Conservation (phyloP, 2,329 filamentous ascomycete genomes). For the Emergomyces pasteurianus region DNA sequence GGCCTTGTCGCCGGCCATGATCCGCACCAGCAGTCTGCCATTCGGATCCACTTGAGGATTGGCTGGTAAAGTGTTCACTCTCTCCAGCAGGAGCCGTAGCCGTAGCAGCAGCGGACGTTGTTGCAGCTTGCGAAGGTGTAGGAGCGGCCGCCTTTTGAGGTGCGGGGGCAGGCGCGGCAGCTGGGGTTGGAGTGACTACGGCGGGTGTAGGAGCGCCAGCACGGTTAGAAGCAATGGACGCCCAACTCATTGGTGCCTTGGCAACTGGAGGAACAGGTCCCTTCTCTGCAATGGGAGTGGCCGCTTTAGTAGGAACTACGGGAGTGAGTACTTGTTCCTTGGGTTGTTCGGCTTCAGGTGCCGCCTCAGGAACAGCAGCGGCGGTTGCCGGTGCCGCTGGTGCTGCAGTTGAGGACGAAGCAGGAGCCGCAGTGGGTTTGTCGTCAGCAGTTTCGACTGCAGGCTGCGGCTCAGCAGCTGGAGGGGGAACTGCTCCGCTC, state of each 20-base stretch:
- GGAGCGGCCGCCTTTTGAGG: conserved; percentile 24
- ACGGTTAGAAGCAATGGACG: conserved; percentile 44
- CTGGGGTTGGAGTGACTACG: conserved; percentile 19
- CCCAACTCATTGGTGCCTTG: conserved; percentile 53
- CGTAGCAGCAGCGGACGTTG: conserved; percentile 24
- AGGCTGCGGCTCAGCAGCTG: conserved; percentile 16
- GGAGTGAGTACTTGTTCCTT: conserved; percentile 50
- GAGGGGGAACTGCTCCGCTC: conserved; percentile 25
- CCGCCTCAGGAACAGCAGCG: conserved; percentile 19
- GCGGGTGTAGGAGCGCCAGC: conserved; percentile 26
- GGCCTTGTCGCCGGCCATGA: conserved; percentile 73
- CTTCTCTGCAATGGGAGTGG: conserved; percentile 41
- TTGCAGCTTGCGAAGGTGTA: conserved; percentile 20
- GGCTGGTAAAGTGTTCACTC: conserved; percentile 53
- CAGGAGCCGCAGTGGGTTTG: conserved; percentile 26
- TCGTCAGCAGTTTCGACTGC: conserved; percentile 19
- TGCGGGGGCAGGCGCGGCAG: conserved; percentile 20
- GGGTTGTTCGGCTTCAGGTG: conserved; percentile 48
- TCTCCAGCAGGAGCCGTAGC: conserved; percentile 34
- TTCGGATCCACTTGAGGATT: conserved; percentile 59
- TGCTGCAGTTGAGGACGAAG: conserved; percentile 10
- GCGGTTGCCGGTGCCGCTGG: conserved; percentile 4
- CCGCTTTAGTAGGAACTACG: conserved; percentile 33
- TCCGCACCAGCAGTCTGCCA: conserved; percentile 78
- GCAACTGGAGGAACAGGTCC: conserved; percentile 32